These are phyloP conservation scores for Myriosclerotinia curreyana DNA, from an alignment of 2,329 filamentous ascomycete species.

Conservation along the genomic window DNA sequence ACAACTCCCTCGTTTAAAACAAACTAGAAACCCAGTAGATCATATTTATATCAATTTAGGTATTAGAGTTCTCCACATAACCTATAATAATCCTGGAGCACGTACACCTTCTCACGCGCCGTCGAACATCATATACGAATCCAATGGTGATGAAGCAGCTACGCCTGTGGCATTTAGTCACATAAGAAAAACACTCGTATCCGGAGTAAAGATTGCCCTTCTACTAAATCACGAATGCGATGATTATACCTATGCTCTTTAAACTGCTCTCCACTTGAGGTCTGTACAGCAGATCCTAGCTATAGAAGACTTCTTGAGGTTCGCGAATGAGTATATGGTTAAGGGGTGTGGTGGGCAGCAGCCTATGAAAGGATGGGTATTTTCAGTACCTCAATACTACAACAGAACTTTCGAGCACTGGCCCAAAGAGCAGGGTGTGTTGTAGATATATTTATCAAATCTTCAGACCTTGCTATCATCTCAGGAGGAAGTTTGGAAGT, in stretches of 20 bases:
- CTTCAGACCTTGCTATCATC: no score
- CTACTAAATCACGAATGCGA: background rate
- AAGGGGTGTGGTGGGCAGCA: background rate
- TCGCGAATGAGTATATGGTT: background rate
- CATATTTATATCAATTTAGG: background rate
- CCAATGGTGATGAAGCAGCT: background rate
- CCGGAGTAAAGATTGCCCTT: background rate
- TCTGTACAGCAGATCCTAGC: background rate
- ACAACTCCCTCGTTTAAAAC: background rate
- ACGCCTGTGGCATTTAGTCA: background rate
- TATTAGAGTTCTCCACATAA: background rate
- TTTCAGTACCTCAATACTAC: background rate
- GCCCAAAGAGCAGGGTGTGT: conserved; percentile 1
- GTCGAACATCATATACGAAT: conserved; percentile 1
- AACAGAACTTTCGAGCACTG: conserved; percentile 11
- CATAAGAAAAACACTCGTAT: background rate
- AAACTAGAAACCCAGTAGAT: background rate
- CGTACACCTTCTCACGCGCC: background rate
- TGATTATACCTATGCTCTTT: background rate
- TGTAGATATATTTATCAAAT: conserved; percentile 3
- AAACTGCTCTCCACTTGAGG: background rate
- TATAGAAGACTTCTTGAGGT: conserved; percentile 2
- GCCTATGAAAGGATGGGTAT: background rate
- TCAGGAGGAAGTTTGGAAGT: background rate
- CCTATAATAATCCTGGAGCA: background rate